phyloP scores from a whole-genome alignment of 2,329 filamentous ascomycete genomes.

The Epichloe sp. region DNA sequence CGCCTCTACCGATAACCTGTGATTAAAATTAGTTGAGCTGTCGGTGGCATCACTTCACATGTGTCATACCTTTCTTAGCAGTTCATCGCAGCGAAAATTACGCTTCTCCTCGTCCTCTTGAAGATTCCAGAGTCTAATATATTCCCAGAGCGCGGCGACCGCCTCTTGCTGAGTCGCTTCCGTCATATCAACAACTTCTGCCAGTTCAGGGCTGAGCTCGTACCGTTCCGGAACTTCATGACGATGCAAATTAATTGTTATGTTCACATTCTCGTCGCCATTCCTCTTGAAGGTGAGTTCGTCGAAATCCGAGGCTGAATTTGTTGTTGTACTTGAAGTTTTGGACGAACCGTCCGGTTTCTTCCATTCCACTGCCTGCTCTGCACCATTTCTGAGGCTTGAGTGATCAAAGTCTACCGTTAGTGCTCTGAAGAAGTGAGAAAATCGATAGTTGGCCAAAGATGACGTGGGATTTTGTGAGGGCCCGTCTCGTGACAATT shows the following conservation, averaged over 20 bases:
- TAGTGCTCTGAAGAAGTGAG: conserved; percentile 73
- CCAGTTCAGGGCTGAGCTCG: conserved; percentile 62
- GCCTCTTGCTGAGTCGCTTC: conserved; percentile 82
- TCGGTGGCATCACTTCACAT: too few species aligned
- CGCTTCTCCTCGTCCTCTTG: conserved; percentile 94
- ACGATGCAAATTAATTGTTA: conserved; percentile 73
- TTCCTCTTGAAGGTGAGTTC: conserved; percentile 82
- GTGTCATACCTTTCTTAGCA: conserved; percentile 55
- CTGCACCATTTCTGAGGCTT: conserved; percentile 39
- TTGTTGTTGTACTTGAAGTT: conserved; percentile 23
- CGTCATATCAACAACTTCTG: conserved; percentile 72
- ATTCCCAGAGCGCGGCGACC: conserved; percentile 90
- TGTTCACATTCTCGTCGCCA: conserved; percentile 83
- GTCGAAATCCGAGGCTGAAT: conserved; percentile 69
- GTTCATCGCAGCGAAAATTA: conserved; percentile 79
- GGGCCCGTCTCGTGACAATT: conserved; percentile 38
- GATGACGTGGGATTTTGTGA: conserved; percentile 10
- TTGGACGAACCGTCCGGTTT: conserved; percentile 52
- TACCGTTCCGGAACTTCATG: conserved; percentile 82
- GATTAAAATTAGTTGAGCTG: conserved; percentile 2
- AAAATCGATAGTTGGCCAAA: conserved; percentile 43
- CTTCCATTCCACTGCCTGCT: conserved; percentile 68
- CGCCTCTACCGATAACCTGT: conserved; percentile 60
- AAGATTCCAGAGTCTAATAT: conserved; percentile 71
- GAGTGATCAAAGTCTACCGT: conserved; percentile 59